A percentile compares a stretch with the other conserved stretches of the same genome.
These are phyloP conservation scores for Nigrospora sphaerica DNA, from an alignment of 2,329 filamentous ascomycete genomes.

Conservation along the genomic window DNA sequence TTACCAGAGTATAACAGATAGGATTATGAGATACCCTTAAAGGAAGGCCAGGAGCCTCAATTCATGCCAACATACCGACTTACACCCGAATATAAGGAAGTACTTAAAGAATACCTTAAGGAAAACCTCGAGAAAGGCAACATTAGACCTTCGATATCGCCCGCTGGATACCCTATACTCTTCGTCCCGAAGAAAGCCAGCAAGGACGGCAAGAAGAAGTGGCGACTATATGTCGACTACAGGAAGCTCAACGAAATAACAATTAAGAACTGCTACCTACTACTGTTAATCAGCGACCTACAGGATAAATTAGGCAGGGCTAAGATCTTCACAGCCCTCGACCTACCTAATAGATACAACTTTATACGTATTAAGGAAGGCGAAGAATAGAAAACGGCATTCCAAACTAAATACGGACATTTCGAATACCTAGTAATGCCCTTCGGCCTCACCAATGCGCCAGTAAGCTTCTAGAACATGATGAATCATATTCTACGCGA, in stretches of 20 bases:
- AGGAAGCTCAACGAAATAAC: constrained; percentile 13
- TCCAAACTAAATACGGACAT: constrained; percentile 13
- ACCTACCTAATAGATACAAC: constrained; percentile 7
- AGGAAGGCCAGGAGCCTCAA: too few relatives aligned
- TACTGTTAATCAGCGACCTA: constrained; percentile 14
- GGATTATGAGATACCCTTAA: too few relatives aligned
- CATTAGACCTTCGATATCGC: constrained; percentile 2
- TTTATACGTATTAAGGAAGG: constrained; percentile 8
- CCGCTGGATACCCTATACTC: constrained; percentile 1
- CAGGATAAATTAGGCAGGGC: constrained; percentile 8
- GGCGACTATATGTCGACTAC: constrained; percentile 16
- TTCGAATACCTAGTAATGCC: constrained; percentile 20
- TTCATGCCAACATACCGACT: too few relatives aligned
- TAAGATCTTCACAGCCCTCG: constrained; percentile 6
- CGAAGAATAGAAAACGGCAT: constrained; percentile 18
- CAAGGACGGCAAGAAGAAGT: not conserved
- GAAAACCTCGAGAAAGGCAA: not conserved
- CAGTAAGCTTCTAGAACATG: constrained; percentile 7
- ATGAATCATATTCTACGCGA: constrained; percentile 6
- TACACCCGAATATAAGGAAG: not conserved
- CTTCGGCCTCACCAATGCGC: constrained; percentile 14
- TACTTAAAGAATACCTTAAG: constrained; percentile 1
- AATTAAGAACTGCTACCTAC: constrained; percentile 14
- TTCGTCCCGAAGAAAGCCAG: constrained; percentile 13
- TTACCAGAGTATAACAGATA: too few relatives aligned